These are phyloP conservation scores for Botryotinia globosa DNA, from an alignment of 2,329 filamentous ascomycete species.

Conservation along the genomic window DNA sequence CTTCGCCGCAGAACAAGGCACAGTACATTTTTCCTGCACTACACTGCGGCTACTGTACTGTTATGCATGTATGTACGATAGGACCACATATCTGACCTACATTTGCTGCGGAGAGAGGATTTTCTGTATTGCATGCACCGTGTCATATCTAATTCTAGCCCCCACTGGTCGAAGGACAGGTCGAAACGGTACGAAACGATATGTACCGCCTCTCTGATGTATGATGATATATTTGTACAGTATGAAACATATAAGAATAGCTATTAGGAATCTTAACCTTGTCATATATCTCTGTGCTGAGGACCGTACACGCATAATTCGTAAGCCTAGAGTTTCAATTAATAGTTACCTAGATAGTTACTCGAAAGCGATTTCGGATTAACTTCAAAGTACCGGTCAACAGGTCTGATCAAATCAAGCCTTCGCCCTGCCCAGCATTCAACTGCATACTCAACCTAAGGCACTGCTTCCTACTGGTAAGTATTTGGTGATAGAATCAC, in stretches of 20 bases:
- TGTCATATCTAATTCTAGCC: slow-evolving; percentile 4
- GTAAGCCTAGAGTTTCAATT: not conserved
- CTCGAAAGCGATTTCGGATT: slow-evolving; percentile 1
- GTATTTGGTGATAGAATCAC: not conserved
- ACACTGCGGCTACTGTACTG: slow-evolving; percentile 6
- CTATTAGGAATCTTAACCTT: not conserved
- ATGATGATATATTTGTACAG: slow-evolving; percentile 12
- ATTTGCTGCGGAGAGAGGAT: slow-evolving; percentile 8
- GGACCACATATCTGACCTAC: slow-evolving; percentile 15
- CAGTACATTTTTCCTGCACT: slow-evolving; percentile 11
- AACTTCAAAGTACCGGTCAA: not conserved
- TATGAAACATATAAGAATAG: not conserved
- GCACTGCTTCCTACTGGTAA: not conserved
- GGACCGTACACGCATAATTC: not conserved
- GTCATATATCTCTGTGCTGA: not conserved
- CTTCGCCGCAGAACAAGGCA: slow-evolving; percentile 12
- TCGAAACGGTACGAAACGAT: not conserved
- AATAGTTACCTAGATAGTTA: not conserved
- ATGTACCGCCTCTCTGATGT: not conserved
- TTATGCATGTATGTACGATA: slow-evolving; percentile 14
- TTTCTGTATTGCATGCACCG: slow-evolving; percentile 1
- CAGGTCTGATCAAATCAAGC: slow-evolving; percentile 1
- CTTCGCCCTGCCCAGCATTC: not conserved
- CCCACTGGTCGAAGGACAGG: not conserved
- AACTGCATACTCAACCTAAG: not conserved